phyloP scores from a whole-genome alignment of 192 early-diverging fungal genomes.

The Backusella psychrophila region DNA sequence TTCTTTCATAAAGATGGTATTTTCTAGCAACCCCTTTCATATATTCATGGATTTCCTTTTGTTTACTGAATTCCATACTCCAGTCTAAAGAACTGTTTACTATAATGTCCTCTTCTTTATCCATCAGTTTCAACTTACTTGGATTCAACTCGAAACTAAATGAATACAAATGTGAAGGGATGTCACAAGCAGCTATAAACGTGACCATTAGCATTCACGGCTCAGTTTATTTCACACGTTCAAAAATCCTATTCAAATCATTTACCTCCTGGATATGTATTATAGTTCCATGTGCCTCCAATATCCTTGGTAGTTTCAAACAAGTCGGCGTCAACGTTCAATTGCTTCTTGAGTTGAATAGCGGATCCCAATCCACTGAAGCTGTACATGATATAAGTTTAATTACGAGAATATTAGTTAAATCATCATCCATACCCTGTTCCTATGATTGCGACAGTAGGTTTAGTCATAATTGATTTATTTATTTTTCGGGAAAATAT shows the following conservation, averaged over 20 bases:
- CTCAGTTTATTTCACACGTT: neutral
- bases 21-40: conserved; percentile 33
- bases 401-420: neutral
- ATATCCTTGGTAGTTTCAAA: conserved; percentile 46
- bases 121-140: conserved; percentile 3
- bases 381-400: neutral
- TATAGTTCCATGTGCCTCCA: conserved; percentile 52
- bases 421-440: neutral
- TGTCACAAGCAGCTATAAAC: conserved; percentile 36
- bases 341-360: conserved; percentile 44
- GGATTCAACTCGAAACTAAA: conserved; percentile 41
- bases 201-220: neutral
- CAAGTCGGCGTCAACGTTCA: conserved; percentile 39
- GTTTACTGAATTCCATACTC: conserved; percentile 27
- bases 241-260: neutral
- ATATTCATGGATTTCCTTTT: conserved; percentile 42
- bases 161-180: conserved; percentile 39
- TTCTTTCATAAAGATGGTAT: conserved; percentile 34
- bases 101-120: neutral
- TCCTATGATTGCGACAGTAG: neutral
- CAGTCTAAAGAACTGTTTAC: conserved; percentile 24
- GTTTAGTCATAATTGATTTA: neutral
- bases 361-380: conserved; percentile 52
- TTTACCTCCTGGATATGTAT: conserved; percentile 38
- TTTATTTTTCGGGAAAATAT: neutral